Percentiles rank a stretch among this genome's conserved stretches.
Conservation (phyloP, 1,139 yeast genomes). For the Nakaseomyces sp. region DNA sequence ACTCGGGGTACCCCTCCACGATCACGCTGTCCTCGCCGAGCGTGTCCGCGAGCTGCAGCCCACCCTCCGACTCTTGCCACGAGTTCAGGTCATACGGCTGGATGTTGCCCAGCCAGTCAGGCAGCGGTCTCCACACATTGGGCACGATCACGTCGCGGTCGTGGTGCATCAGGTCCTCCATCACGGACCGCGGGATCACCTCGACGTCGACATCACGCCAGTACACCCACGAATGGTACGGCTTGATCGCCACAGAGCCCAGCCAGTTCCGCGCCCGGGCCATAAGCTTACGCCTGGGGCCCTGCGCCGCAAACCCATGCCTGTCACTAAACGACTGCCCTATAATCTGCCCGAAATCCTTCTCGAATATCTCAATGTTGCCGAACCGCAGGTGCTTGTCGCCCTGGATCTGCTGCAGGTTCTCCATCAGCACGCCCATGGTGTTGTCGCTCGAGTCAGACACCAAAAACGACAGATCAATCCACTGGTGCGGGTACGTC, state of each 20-base stretch:
- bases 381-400: slow-evolving; percentile 37
- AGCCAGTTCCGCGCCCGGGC: slow-evolving; percentile 89
- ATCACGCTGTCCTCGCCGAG: slow-evolving; percentile 78
- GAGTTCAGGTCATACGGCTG: slow-evolving; percentile 84
- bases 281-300: slow-evolving; percentile 77
- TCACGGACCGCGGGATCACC: slow-evolving; percentile 68
- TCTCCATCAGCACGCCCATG: slow-evolving; percentile 39
- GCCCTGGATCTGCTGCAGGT: slow-evolving; percentile 42
- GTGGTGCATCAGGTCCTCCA: slow-evolving; percentile 68
- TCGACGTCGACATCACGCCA: slow-evolving; percentile 93
- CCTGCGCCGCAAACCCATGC: slow-evolving; percentile 68
- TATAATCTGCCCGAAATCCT: slow-evolving; percentile 61
- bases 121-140: slow-evolving; percentile 83
- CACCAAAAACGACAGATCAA: slow-evolving; percentile 57
- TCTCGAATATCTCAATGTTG: slow-evolving; percentile 54
- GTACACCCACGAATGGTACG: slow-evolving; percentile 88
- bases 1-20: slow-evolving; percentile 86
- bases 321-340: slow-evolving; percentile 59
- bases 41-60: slow-evolving; percentile 53
- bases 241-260: slow-evolving; percentile 63
- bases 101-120: slow-evolving; percentile 64
- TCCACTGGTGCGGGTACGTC: slow-evolving; percentile 57
- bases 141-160: slow-evolving; percentile 81
- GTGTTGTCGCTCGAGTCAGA: slow-evolving; percentile 56
- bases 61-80: slow-evolving; percentile 76